Evolutionary conservation across 495 filamentous ascomycete species (phyloP).

Genomic region (Xylaria scruposa): DNA sequence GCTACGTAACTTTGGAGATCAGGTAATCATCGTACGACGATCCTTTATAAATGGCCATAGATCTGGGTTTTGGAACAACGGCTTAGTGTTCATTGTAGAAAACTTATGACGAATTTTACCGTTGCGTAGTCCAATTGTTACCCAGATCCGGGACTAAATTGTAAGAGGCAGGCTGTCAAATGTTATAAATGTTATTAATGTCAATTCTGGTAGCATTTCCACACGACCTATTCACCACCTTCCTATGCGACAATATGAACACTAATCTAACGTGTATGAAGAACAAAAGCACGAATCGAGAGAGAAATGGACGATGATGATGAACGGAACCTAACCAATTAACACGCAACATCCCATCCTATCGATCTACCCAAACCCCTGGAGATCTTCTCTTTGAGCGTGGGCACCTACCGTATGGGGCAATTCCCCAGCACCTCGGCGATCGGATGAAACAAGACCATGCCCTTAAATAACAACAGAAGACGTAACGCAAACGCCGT

Average conservation of each 20-base stretch:
- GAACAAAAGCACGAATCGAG: background rate
- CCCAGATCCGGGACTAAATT: background rate
- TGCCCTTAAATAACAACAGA: slow-evolving; percentile 8
- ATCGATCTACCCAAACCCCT: background rate
- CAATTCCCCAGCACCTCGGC: background rate
- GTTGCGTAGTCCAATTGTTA: background rate
- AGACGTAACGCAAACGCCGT: background rate
- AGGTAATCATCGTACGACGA: background rate
- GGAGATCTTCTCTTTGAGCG: slow-evolving; percentile 10
- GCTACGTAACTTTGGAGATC: background rate
- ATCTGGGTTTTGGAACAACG: background rate
- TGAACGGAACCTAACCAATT: background rate
- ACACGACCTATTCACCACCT: background rate
- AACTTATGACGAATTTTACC: background rate
- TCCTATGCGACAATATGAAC: background rate
- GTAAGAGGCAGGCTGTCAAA: background rate
- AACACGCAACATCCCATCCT: background rate
- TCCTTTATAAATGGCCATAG: background rate
- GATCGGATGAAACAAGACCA: slow-evolving; percentile 14
- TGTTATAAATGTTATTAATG: background rate
- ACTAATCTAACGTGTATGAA: background rate
- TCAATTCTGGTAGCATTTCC: background rate
- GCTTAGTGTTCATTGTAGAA: background rate
- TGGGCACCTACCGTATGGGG: slow-evolving; percentile 8
- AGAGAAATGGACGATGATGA: background rate